Percentiles rank a stretch among this genome's conserved stretches.
These are phyloP conservation scores for Pleurotus salmoneostramineus DNA, from an alignment of 768 basidiomycete species.

Conservation along the genomic window DNA sequence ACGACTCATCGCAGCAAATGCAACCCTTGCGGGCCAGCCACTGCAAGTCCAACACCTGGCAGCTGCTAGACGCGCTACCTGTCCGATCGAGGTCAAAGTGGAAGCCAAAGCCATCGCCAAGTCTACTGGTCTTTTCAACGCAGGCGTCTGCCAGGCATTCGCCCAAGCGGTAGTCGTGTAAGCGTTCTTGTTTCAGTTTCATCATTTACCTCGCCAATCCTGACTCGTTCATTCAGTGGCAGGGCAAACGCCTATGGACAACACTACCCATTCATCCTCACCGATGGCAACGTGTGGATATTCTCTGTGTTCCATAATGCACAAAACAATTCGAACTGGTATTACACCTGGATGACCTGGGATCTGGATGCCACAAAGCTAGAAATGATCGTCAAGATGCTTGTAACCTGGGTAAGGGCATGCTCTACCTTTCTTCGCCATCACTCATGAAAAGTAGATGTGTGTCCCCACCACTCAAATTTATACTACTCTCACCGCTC, in stretches of 20 bases:
- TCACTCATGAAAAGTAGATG: no score
- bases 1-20: not conserved
- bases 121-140: not conserved
- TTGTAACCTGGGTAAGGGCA: not conserved
- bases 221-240: no score
- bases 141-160: not conserved
- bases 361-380: not conserved
- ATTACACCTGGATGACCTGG: not conserved
- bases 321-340: not conserved
- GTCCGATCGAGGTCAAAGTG: not conserved
- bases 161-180: not conserved
- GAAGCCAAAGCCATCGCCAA: not conserved
- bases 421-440: no score
- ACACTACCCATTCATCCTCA: not conserved
- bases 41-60: not conserved
- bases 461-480: no score
- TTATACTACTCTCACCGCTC: no score
- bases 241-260: not conserved
- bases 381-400: not conserved
- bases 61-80: not conserved
- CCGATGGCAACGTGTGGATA: not conserved
- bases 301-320: not conserved
- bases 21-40: not conserved
- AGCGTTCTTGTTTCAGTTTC: not conserved
- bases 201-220: not conserved